Conservation (phyloP, 768 basidiomycete species). For the Termitomyces sp. region DNA sequence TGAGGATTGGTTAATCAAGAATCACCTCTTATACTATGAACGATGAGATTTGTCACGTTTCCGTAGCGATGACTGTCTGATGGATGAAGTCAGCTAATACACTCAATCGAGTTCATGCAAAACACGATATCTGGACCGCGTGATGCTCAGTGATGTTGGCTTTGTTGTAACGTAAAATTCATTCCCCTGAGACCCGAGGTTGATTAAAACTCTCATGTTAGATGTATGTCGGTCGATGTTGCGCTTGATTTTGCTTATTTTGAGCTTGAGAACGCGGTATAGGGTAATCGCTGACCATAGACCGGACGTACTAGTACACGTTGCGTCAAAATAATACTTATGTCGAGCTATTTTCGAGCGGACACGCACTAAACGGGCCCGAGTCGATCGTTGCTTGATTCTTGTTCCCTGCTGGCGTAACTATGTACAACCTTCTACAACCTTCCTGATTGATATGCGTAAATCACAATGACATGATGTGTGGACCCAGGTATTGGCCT, state of each 20-base stretch:
- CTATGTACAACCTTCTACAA: neutral
- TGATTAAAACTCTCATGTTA: neutral
- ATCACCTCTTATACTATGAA: slow-evolving; percentile 3
- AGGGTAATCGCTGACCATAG: neutral
- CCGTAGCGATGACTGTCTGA: neutral
- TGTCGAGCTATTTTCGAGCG: neutral
- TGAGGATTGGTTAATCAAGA: slow-evolving; percentile 6
- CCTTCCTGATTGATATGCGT: neutral
- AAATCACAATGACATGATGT: neutral
- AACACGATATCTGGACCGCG: neutral
- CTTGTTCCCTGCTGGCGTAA: neutral
- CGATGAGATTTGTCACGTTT: neutral
- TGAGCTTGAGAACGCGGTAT: neutral
- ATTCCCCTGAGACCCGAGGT: neutral
- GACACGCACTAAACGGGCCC: neutral
- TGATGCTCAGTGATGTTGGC: neutral
- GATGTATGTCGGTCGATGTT: neutral
- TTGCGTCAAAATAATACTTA: neutral
- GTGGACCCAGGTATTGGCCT: neutral
- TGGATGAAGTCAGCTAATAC: neutral
- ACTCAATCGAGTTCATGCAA: neutral
- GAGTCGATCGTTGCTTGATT: neutral
- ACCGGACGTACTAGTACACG: neutral
- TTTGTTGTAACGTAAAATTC: neutral
- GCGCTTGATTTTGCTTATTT: neutral